These are phyloP conservation scores for Aschersonia sp. DNA, from an alignment of 2,329 filamentous ascomycete genomes.

Conservation along the genomic window DNA sequence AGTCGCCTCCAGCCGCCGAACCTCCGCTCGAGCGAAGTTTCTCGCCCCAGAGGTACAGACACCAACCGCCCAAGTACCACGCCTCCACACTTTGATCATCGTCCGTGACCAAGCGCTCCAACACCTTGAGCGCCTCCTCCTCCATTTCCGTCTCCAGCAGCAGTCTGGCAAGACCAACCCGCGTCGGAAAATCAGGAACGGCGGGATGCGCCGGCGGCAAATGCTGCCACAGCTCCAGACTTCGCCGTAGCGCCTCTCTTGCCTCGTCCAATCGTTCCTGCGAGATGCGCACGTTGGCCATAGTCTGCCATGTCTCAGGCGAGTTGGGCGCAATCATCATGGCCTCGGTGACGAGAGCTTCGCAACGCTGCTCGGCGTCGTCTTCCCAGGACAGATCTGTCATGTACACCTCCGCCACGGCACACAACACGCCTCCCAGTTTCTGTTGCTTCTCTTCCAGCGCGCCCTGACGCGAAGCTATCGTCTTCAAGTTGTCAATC, in stretches of 20 bases:
- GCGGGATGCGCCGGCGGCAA: slow-evolving; percentile 55
- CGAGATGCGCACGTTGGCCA: slow-evolving; percentile 87
- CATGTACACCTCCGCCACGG: slow-evolving; percentile 96
- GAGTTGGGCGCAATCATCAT: slow-evolving; percentile 68
- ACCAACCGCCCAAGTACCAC: slow-evolving; percentile 96
- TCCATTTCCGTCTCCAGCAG: slow-evolving; percentile 86
- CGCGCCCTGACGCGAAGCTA: slow-evolving; percentile 19
- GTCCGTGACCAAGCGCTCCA: slow-evolving; percentile 72
- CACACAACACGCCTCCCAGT: slow-evolving; percentile 83
- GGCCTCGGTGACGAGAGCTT: slow-evolving; percentile 80
- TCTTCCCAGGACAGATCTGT: slow-evolving; percentile 89
- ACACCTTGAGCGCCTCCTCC: slow-evolving; percentile 67
- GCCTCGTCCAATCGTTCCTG: slow-evolving; percentile 72
- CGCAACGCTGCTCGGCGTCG: slow-evolving; percentile 80
- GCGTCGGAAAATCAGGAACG: slow-evolving; percentile 74
- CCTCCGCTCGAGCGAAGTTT: slow-evolving; percentile 33
- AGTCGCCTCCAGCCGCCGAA: slow-evolving; percentile 15
- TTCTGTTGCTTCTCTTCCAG: slow-evolving; percentile 62
- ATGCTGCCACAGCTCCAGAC: slow-evolving; percentile 72
- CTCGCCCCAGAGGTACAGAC: slow-evolving; percentile 64
- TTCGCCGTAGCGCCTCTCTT: slow-evolving; percentile 59
- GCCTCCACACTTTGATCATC: slow-evolving; percentile 92
- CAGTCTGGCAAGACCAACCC: slow-evolving; percentile 71
- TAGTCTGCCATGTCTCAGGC: slow-evolving; percentile 85
- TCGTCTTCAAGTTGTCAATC: slow-evolving; percentile 42